Evolutionary conservation across 768 basidiomycete species (phyloP).

Genomic region (Pholiota molesta): DNA sequence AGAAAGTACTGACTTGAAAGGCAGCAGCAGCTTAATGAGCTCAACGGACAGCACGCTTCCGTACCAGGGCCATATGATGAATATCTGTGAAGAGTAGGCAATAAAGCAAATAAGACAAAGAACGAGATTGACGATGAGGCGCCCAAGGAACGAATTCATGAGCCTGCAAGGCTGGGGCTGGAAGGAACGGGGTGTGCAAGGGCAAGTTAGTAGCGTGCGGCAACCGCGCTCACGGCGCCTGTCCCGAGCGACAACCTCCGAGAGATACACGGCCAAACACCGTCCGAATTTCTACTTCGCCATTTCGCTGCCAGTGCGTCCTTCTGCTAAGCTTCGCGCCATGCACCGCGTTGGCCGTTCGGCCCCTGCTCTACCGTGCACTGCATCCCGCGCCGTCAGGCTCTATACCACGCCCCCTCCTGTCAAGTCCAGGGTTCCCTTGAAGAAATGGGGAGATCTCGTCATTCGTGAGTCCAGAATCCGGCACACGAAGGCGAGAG

Average conservation of each 20-base stretch:
- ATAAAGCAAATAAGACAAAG: constrained; percentile 83
- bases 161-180: constrained; percentile 1
- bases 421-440: background rate
- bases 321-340: background rate
- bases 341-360: constrained; percentile 21
- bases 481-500: background rate
- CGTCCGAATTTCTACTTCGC: constrained; percentile 7
- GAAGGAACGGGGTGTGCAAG: background rate
- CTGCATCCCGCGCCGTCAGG: background rate
- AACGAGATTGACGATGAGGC: constrained; percentile 69
- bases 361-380: constrained; percentile 13
- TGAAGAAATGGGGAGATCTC: constrained; percentile 23
- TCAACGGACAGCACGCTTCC: constrained; percentile 73
- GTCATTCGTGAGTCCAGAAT: constrained; percentile 35
- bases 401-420: constrained; percentile 15
- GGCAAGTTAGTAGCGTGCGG: background rate
- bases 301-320: background rate
- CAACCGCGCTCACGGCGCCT: background rate
- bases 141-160: constrained; percentile 53
- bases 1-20: constrained; percentile 79
- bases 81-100: constrained; percentile 86
- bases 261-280: constrained; percentile 23
- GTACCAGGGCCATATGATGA: constrained; percentile 93
- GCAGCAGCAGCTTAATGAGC: constrained; percentile 73
- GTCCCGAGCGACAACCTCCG: constrained; percentile 13